Evolutionary conservation across 345 rosid species (phyloP), one percentile per base, ranked within the genome.

Genomic region (Rhizophora mangle): DNA sequence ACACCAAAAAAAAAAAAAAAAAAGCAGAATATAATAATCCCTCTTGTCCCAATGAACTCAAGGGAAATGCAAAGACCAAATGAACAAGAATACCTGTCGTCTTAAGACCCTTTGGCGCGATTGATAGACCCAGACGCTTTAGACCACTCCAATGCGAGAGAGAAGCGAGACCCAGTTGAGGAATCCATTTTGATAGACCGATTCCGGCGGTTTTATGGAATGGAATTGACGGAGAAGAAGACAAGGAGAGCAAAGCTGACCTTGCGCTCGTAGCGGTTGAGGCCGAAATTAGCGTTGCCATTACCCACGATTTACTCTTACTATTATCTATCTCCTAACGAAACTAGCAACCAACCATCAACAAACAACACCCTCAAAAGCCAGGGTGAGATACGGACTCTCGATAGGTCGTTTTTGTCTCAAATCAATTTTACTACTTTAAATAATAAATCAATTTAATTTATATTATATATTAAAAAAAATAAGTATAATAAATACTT

Each of bases 111-210:
- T 70, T 89, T 21, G 82, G 82, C 0, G 82, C 56, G 65, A 83
- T 52, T 53, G 97, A 84, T 71, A 85, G 72, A 67, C 91, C 85
- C 82, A 88, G 69, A 76, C 81, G 92, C 88, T 85, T 94, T 63
- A 89, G 61, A 64, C 97, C 96, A 81, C 47, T 84, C 90, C 93
- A 84, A 7, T 78, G 82, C 56, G 92, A 85, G 59, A 84, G 85
- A 68, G 65, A 68, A 65, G 67, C 53, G 10, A 78, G 74, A 67
- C 85, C 82, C 87, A 74, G 36, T 2, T 71, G 82, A 69, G 85
- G 76, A 59, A 79, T 67, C 74, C 77, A 68, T 55, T 70, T 39
- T 57, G 85, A 72, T 56, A 72, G 74, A 7, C 74, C 65, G 54
- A 78, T 71, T 56, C 72, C 83, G 39, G 82, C 60, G 27, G 75